A percentile compares a stretch with the other conserved stretches of the same genome.
Evolutionary conservation across 306 rosid species (phyloP).

Genomic region (Sicyos baderoa): DNA sequence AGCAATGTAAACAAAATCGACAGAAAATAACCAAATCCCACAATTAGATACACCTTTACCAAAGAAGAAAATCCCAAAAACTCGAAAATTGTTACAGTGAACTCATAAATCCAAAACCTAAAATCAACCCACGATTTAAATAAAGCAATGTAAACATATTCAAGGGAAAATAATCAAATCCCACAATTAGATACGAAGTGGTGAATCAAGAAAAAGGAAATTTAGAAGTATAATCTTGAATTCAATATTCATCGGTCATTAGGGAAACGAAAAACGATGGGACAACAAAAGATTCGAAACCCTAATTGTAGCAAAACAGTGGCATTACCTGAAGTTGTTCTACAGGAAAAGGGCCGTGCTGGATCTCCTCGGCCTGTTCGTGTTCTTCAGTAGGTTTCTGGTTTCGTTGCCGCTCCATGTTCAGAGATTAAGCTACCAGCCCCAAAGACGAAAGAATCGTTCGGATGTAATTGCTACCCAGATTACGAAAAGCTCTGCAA

Average conservation of each 20-base stretch:
- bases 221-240: not conserved
- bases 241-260: not conserved
- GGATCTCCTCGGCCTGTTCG: conserved; percentile 54
- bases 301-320: not conserved
- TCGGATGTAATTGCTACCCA: not conserved
- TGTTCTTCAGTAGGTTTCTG: conserved; percentile 42
- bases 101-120: too few species aligned
- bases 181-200: too few species aligned
- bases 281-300: not conserved
- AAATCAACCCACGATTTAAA: too few species aligned
- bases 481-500: not conserved
- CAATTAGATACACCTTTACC: too few species aligned
- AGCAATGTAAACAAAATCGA: not conserved
- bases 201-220: not conserved
- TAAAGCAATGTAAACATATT: too few species aligned
- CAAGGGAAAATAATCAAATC: too few species aligned
- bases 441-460: not conserved
- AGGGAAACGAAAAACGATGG: not conserved
- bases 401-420: conserved; percentile 66
- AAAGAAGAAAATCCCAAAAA: too few species aligned
- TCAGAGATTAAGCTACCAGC: not conserved
- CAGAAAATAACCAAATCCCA: not conserved
- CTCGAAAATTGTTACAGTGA: too few species aligned
- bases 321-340: conserved; percentile 77
- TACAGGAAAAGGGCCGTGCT: conserved; percentile 75